phyloP scores from a whole-genome alignment of 345 rosid genomes.

The Aurinia saxatilis region DNA sequence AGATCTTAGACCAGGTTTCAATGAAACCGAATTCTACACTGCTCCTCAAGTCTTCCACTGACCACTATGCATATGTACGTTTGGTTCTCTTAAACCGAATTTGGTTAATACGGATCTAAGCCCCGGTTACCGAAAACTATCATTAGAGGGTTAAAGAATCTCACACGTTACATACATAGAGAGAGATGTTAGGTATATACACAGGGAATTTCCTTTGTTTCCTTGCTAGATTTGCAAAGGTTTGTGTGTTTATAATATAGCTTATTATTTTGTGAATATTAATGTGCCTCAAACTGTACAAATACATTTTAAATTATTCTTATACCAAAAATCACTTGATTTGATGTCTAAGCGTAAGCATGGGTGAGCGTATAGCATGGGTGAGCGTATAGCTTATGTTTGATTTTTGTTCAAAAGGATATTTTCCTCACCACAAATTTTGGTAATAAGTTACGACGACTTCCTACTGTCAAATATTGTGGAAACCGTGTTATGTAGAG shows the following conservation, averaged over 20 bases:
- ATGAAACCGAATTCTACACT: slow-evolving; percentile 81
- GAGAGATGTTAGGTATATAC: slow-evolving; percentile 9
- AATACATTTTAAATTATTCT: neutral
- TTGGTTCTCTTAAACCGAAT: neutral
- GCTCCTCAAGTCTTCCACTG: slow-evolving; percentile 73
- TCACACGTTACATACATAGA: slow-evolving; percentile 7
- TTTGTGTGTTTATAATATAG: neutral
- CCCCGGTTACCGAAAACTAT: neutral
- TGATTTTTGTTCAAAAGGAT: neutral
- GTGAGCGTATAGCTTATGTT: neutral
- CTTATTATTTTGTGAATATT: neutral
- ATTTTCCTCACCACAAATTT: too few species aligned
- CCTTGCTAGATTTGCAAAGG: slow-evolving; percentile 1
- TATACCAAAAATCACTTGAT: too few species aligned
- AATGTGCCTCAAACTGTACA: slow-evolving; percentile 7
- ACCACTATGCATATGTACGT: neutral
- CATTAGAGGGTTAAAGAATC: neutral
- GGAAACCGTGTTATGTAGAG: too few species aligned
- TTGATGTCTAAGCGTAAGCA: neutral
- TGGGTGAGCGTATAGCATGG: slow-evolving; percentile 7
- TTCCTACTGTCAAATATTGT: too few species aligned
- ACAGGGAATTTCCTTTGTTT: neutral
- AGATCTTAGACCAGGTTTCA: slow-evolving; percentile 65
- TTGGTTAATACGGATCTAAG: too few species aligned
- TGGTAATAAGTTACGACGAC: too few species aligned